Percentiles rank a stretch among this genome's conserved stretches.
These are phyloP conservation scores for Candida albicans DNA, from an alignment of 1,139 yeast species.

Conservation along the genomic window DNA sequence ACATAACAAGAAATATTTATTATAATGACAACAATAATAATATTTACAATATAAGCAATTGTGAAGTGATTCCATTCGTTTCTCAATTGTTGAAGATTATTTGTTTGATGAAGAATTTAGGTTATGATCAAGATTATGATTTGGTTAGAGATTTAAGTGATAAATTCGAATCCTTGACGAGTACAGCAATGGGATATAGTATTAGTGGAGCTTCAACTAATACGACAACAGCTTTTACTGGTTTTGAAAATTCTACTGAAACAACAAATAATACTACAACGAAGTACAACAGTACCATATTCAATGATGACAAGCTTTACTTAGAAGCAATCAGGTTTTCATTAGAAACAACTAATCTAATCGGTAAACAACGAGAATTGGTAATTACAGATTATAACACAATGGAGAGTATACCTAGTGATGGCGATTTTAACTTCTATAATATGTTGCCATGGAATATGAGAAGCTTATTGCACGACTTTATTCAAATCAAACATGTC, in stretches of 20 bases:
- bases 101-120: slow-evolving; percentile 39
- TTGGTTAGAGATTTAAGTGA: slow-evolving; percentile 35
- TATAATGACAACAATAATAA: not conserved
- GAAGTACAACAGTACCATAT: slow-evolving; percentile 20
- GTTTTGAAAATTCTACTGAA: too few species aligned
- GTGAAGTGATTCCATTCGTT: slow-evolving; percentile 15
- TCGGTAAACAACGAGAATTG: slow-evolving; percentile 16
- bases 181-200: slow-evolving; percentile 13
- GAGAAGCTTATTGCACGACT: slow-evolving; percentile 38
- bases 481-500: slow-evolving; percentile 39
- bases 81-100: slow-evolving; percentile 32
- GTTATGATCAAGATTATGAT: slow-evolving; percentile 32
- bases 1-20: slow-evolving; percentile 45
- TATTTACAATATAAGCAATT: too few species aligned
- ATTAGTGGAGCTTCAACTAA: not conserved
- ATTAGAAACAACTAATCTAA: slow-evolving; percentile 39
- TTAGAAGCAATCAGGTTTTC: slow-evolving; percentile 31
- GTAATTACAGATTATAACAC: slow-evolving; percentile 5
- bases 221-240: too few species aligned
- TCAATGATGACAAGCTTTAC: slow-evolving; percentile 27
- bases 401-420: not conserved
- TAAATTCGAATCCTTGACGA: slow-evolving; percentile 8
- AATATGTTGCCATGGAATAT: slow-evolving; percentile 42
- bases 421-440: slow-evolving; percentile 6
- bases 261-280: not conserved